A percentile compares a stretch with the other conserved stretches of the same genome.
phyloP scores from a whole-genome alignment of 1,139 yeast species.

The Zhuliangozyma parablackwelliae region DNA sequence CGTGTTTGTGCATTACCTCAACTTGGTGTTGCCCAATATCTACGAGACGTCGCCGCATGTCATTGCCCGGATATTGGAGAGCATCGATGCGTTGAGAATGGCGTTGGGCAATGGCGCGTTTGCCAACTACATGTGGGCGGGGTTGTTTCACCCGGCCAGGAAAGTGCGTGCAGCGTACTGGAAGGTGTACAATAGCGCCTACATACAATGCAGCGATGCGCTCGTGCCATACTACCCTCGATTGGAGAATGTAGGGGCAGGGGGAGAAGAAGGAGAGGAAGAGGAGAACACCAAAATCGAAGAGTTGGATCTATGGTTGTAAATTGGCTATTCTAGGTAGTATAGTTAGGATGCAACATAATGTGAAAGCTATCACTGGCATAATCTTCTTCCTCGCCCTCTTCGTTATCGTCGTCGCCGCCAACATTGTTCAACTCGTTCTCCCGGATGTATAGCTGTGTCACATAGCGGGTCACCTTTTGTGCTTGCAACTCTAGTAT shows the following conservation, averaged over 20 bases:
- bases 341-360: constrained; percentile 1
- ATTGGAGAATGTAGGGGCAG: constrained; percentile 31
- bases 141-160: constrained; percentile 89
- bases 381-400: constrained; percentile 8
- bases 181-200: constrained; percentile 75
- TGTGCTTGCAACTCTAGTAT: constrained; percentile 50
- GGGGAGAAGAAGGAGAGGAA: constrained; percentile 5
- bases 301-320: constrained; percentile 35
- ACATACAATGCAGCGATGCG: constrained; percentile 69
- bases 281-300: constrained; percentile 18
- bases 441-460: constrained; percentile 37
- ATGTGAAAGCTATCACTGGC: constrained; percentile 4
- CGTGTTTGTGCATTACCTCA: constrained; percentile 60
- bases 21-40: constrained; percentile 75
- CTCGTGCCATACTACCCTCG: constrained; percentile 82
- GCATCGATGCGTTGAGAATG: constrained; percentile 68
- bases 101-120: constrained; percentile 75
- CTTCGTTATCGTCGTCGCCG: constrained; percentile 5
- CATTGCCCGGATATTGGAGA: constrained; percentile 74
- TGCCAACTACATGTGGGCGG: constrained; percentile 78
- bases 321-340: constrained; percentile 1
- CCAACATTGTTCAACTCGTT: constrained; percentile 11
- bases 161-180: constrained; percentile 84
- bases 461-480: constrained; percentile 43
- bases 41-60: constrained; percentile 96